Conservation (phyloP, 768 basidiomycete genomes). For the Hydnomerulius pinastri region DNA sequence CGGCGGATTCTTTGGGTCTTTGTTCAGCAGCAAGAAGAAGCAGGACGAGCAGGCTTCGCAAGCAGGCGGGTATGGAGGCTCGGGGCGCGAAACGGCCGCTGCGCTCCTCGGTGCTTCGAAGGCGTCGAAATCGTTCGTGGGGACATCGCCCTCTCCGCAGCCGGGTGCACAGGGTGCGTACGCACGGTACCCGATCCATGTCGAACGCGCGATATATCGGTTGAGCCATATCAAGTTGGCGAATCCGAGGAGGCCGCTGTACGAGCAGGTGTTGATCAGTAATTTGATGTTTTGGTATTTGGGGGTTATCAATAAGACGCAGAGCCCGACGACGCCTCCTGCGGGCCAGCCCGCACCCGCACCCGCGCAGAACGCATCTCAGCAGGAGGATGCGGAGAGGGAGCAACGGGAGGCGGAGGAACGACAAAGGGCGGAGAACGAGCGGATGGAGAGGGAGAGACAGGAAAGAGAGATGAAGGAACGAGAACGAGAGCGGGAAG, state of each 20-base stretch:
- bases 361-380: conserved; percentile 32
- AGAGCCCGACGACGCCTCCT: conserved; percentile 44
- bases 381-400: conserved; percentile 34
- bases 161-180: conserved; percentile 43
- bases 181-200: conserved; percentile 95
- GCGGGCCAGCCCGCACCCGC: conserved; percentile 26
- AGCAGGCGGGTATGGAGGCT: conserved; percentile 36
- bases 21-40: conserved; percentile 89
- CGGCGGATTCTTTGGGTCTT: conserved; percentile 87
- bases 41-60: conserved; percentile 63
- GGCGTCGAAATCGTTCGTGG: conserved; percentile 67
- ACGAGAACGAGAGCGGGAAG: conserved; percentile 27
- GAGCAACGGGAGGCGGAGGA: conserved; percentile 40
- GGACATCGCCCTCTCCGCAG: conserved; percentile 61
- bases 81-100: conserved; percentile 84
- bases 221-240: conserved; percentile 98
- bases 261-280: conserved; percentile 93
- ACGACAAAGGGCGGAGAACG: conserved; percentile 41
- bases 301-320: conserved; percentile 93
- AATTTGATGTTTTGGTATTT: conserved; percentile 99
- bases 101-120: conserved; percentile 85
- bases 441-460: conserved; percentile 50
- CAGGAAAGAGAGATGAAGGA: conserved; percentile 25
- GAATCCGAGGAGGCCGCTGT: conserved; percentile 92
- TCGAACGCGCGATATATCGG: conserved; percentile 96